Conservation (phyloP, 225 moss, liverwort and hornwort genomes). For the Thuidium tamariscinum region DNA sequence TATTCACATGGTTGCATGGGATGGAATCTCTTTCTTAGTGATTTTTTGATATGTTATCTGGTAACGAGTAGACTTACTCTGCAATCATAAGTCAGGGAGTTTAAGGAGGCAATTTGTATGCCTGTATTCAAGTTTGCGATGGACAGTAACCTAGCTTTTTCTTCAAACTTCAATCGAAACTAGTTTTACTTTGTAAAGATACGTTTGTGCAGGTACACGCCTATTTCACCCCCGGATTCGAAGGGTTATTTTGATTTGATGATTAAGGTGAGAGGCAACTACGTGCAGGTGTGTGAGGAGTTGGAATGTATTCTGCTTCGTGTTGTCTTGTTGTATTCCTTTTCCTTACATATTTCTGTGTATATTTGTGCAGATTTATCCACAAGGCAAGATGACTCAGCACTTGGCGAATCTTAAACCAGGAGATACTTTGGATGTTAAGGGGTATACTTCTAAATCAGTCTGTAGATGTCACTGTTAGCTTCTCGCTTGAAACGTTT, state of each 20-base stretch:
- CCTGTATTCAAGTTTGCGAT: background rate
- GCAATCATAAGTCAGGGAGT: background rate
- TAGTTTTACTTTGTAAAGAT: background rate
- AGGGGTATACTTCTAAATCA: constrained; percentile 40
- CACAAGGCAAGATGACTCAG: constrained; percentile 76
- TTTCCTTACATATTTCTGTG: background rate
- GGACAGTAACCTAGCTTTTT: background rate
- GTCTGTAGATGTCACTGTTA: background rate
- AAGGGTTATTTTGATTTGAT: constrained; percentile 87
- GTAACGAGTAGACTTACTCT: background rate
- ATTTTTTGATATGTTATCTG: background rate
- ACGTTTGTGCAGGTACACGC: constrained; percentile 61
- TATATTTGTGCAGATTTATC: constrained; percentile 51
- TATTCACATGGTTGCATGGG: background rate
- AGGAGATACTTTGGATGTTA: constrained; percentile 77
- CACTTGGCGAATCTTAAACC: constrained; percentile 55
- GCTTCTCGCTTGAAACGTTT: background rate
- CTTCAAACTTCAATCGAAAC: background rate
- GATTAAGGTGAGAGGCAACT: constrained; percentile 54
- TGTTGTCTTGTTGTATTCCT: background rate
- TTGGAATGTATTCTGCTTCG: background rate
- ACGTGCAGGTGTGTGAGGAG: background rate
- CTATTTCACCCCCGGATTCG: constrained; percentile 78
- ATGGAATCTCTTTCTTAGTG: background rate
- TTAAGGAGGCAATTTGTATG: background rate